Percentiles rank a stretch among this genome's conserved stretches.
Conservation (phyloP, 225 moss, liverwort and hornwort genomes). For the Takakia lepidozioides region DNA sequence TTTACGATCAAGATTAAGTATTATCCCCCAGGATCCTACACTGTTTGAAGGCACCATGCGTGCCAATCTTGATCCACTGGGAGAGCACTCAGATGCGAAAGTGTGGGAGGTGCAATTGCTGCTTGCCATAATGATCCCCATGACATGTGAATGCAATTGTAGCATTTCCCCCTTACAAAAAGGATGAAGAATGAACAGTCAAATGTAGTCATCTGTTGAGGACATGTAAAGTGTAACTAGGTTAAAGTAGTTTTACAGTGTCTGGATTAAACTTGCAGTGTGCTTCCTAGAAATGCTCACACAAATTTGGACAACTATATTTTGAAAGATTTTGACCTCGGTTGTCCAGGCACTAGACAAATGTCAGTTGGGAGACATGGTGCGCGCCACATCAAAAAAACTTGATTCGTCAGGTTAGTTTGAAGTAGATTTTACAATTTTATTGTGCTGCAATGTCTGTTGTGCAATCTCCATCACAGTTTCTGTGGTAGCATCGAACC, state of each 20-base stretch:
- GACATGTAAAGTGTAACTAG: no score
- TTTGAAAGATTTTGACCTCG: no score
- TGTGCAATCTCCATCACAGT: background rate
- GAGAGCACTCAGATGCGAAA: slow-evolving; percentile 54
- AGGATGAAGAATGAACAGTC: no score
- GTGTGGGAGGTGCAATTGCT: slow-evolving; percentile 64
- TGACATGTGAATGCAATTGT: background rate
- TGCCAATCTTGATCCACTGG: slow-evolving; percentile 70
- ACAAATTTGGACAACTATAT: no score
- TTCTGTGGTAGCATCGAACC: background rate
- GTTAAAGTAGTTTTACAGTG: no score
- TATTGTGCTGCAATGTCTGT: background rate
- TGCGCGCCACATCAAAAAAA: slow-evolving; percentile 60
- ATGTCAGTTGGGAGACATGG: slow-evolving; percentile 60
- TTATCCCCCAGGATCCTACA: slow-evolving; percentile 89
- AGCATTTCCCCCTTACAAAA: no score
- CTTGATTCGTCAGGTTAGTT: slow-evolving; percentile 48
- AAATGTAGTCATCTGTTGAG: no score
- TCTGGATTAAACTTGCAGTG: no score
- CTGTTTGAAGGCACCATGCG: slow-evolving; percentile 82
- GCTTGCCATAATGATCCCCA: background rate
- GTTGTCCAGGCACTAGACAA: slow-evolving; percentile 49
- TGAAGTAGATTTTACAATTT: slow-evolving; percentile 4
- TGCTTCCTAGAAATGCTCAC: no score
- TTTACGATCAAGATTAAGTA: slow-evolving; percentile 61